Conservation (phyloP, 1,139 yeast genomes). For the Hansenula lynferdii region DNA sequence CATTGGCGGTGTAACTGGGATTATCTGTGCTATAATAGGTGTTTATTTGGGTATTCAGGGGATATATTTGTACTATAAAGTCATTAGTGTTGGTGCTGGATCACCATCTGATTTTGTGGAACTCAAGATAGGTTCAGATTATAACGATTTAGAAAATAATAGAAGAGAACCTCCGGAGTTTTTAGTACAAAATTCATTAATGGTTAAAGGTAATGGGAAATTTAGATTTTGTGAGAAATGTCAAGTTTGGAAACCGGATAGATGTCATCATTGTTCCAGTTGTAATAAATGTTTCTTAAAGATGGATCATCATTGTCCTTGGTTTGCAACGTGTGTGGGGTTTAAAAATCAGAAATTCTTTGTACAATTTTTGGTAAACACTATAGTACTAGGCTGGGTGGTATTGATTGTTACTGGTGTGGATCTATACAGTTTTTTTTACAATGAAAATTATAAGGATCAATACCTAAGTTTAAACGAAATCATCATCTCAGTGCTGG, state of each 20-base stretch:
- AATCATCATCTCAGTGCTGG: slow-evolving; percentile 53
- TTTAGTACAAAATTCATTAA: slow-evolving; percentile 29
- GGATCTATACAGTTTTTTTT: slow-evolving; percentile 48
- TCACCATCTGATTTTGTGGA: slow-evolving; percentile 50
- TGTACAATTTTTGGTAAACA: slow-evolving; percentile 65
- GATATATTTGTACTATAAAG: slow-evolving; percentile 46
- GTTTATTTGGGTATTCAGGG: slow-evolving; percentile 20
- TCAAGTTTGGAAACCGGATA: slow-evolving; percentile 85
- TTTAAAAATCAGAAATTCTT: slow-evolving; percentile 74
- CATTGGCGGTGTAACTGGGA: slow-evolving; percentile 21
- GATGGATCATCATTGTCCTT: slow-evolving; percentile 96
- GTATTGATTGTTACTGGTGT: slow-evolving; percentile 35
- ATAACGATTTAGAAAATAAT: slow-evolving; percentile 24
- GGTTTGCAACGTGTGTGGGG: slow-evolving; percentile 93
- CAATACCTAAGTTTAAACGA: slow-evolving; percentile 53
- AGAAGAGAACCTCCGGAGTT: slow-evolving; percentile 34
- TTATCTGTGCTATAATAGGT: slow-evolving; percentile 12
- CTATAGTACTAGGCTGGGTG: slow-evolving; percentile 42
- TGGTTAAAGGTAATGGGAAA: slow-evolving; percentile 36
- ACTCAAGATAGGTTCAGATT: slow-evolving; percentile 26
- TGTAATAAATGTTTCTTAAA: slow-evolving; percentile 66
- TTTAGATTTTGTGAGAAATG: slow-evolving; percentile 70
- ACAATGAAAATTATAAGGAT: slow-evolving; percentile 32
- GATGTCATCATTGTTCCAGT: slow-evolving; percentile 85
- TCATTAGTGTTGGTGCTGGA: slow-evolving; percentile 60